Evolutionary conservation across 805 yeast genomes (phyloP).

Genomic region (Ogataea paraovalis): DNA sequence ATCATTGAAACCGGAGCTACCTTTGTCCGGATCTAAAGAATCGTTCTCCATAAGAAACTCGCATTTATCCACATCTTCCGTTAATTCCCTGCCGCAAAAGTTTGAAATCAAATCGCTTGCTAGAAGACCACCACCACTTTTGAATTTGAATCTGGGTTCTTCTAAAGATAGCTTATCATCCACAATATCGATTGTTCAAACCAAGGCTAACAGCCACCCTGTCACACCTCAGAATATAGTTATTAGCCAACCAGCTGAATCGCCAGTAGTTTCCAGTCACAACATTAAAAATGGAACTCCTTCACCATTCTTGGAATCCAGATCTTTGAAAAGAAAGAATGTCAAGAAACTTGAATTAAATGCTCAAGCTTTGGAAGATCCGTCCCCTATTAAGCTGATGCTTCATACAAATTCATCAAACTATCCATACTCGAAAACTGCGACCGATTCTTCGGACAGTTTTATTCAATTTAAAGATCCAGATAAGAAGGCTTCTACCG

Average conservation of each 20-base stretch:
- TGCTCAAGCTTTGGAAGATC: slow-evolving; percentile 4
- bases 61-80: too few species aligned
- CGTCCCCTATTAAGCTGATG: slow-evolving; percentile 1
- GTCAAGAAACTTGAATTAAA: slow-evolving; percentile 50
- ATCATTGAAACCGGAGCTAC: not conserved
- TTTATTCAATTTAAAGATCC: slow-evolving; percentile 24
- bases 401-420: not conserved
- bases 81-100: not conserved
- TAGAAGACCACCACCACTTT: slow-evolving; percentile 13
- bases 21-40: not conserved
- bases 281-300: slow-evolving; percentile 11
- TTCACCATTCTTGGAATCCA: slow-evolving; percentile 24
- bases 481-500: slow-evolving; percentile 29
- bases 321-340: slow-evolving; percentile 53
- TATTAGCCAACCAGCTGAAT: slow-evolving; percentile 3
- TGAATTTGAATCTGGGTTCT: slow-evolving; percentile 1
- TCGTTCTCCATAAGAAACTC: too few species aligned
- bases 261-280: slow-evolving; percentile 2
- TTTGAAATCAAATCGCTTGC: not conserved
- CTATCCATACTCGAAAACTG: not conserved
- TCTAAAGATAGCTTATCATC: not conserved
- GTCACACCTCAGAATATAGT: not conserved
- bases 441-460: slow-evolving; percentile 15
- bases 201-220: not conserved
- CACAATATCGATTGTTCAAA: not conserved